phyloP scores from a whole-genome alignment of 331 rosid genomes.

The Arachis monticola region DNA sequence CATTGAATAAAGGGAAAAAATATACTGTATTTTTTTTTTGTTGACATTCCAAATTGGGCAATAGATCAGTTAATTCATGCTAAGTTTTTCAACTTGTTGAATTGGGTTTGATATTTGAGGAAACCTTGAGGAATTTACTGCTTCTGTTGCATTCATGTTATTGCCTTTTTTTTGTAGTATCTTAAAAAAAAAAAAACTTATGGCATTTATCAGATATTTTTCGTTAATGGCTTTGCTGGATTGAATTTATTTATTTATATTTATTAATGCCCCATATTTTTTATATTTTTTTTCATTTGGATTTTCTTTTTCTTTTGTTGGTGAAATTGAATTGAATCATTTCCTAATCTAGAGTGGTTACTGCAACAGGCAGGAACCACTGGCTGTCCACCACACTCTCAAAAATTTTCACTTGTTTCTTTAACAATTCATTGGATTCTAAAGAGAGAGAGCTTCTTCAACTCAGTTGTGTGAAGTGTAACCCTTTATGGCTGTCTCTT shows the following conservation, averaged over 20 bases:
- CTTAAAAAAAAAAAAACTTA: neutral
- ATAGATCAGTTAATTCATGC: conserved; percentile 26
- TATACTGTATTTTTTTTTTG: neutral
- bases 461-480: conserved; percentile 16
- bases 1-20: no score
- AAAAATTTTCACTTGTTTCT: conserved; percentile 39
- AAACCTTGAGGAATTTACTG: conserved; percentile 38
- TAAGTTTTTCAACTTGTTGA: conserved; percentile 35
- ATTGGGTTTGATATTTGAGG: conserved; percentile 43
- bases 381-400: conserved; percentile 39
- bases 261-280: conserved; percentile 6
- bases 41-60: conserved; percentile 41
- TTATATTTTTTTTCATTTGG: neutral
- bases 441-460: conserved; percentile 35
- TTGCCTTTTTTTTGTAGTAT: neutral
- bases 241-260: conserved; percentile 35
- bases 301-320: conserved; percentile 1
- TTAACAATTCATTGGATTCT: conserved; percentile 39
- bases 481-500: conserved; percentile 69
- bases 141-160: conserved; percentile 25
- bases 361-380: conserved; percentile 80
- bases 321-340: conserved; percentile 42
- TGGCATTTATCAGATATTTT: conserved; percentile 30
- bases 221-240: conserved; percentile 33
- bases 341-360: conserved; percentile 63